These are phyloP conservation scores for Aphanomyces euteiches DNA, from an alignment of 352 stramenopile genomes.

Conservation along the genomic window DNA sequence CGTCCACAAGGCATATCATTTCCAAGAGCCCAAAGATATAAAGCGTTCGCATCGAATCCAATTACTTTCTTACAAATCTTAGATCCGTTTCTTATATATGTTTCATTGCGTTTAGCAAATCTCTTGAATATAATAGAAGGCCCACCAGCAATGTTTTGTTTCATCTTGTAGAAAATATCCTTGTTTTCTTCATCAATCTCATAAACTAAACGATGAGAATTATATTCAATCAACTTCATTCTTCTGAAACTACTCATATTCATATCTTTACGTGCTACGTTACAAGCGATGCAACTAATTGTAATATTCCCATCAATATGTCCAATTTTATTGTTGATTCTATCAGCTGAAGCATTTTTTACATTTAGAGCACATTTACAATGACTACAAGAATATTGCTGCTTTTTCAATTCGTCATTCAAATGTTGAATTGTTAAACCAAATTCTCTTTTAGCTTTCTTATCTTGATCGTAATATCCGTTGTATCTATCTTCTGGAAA, in stretches of 20 bases:
- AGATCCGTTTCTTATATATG: constrained; percentile 30
- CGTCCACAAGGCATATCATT: constrained; percentile 38
- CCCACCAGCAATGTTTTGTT: constrained; percentile 33
- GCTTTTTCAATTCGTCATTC: constrained; percentile 29
- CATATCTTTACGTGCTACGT: constrained; percentile 37
- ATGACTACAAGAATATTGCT: constrained; percentile 35
- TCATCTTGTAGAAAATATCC: constrained; percentile 33
- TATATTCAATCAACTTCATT: constrained; percentile 34
- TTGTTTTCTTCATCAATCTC: constrained; percentile 33
- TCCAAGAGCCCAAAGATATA: constrained; percentile 39
- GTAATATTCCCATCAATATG: constrained; percentile 33
- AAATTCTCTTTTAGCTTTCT: constrained; percentile 31
- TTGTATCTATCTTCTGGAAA: constrained; percentile 18
- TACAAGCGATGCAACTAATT: constrained; percentile 32
- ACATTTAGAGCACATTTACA: constrained; percentile 33
- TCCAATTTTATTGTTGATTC: constrained; percentile 32
- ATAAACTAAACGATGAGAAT: constrained; percentile 29
- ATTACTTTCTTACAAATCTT: constrained; percentile 36
- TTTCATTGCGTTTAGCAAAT: constrained; percentile 38
- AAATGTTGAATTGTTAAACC: constrained; percentile 31
- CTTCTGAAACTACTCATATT: constrained; percentile 28
- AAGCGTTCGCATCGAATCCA: constrained; percentile 35
- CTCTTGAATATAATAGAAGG: constrained; percentile 34
- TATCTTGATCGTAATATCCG: constrained; percentile 36
- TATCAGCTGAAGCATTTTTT: constrained; percentile 35